Conservation (phyloP, 345 rosid genomes). For the Aegle marmelos region DNA sequence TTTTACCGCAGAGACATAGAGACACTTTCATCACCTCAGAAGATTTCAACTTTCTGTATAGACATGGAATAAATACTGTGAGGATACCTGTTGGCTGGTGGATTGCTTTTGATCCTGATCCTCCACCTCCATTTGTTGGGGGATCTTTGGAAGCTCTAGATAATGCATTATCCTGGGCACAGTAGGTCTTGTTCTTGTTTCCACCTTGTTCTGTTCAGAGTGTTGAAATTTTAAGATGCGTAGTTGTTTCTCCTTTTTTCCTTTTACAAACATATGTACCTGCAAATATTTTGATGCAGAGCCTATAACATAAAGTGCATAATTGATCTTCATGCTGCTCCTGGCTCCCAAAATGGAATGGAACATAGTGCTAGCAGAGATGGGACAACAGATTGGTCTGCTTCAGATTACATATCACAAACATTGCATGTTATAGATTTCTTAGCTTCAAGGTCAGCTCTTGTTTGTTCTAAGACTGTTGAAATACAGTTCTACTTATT, state of each 20-base stretch:
- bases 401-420: conserved; percentile 47
- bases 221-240: not conserved
- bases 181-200: conserved; percentile 43
- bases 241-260: not conserved
- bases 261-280: not conserved
- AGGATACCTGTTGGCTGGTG: conserved; percentile 87
- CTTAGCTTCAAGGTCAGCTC: conserved; percentile 60
- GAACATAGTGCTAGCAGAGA: conserved; percentile 80
- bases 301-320: conserved; percentile 62
- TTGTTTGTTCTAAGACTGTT: not conserved
- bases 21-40: conserved; percentile 52
- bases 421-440: conserved; percentile 64
- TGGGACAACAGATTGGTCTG: conserved; percentile 58
- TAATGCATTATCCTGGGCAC: conserved; percentile 71
- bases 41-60: conserved; percentile 56
- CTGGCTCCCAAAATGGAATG: conserved; percentile 82
- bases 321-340: conserved; percentile 82
- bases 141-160: conserved; percentile 69
- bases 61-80: conserved; percentile 64
- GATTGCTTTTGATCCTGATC: conserved; percentile 71
- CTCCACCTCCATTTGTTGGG: conserved; percentile 66
- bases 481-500: not conserved
- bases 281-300: conserved; percentile 41
- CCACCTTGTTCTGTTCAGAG: conserved; percentile 6
- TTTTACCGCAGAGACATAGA: conserved; percentile 54